These are phyloP conservation scores for Tricholoma hemisulphureum DNA, from an alignment of 768 basidiomycete species.

Conservation along the genomic window DNA sequence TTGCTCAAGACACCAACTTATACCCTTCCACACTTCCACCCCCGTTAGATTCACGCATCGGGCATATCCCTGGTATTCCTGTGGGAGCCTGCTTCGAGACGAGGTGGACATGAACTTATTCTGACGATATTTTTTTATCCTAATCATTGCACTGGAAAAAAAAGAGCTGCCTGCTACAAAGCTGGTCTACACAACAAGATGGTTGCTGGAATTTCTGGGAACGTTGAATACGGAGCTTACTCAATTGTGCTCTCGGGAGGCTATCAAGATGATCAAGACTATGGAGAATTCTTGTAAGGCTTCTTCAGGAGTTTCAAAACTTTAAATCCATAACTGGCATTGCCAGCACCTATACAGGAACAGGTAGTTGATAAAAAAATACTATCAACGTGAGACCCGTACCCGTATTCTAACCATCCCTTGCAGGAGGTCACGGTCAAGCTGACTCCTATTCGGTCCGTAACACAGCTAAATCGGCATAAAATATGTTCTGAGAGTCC, in stretches of 20 bases:
- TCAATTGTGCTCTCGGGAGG: conserved; percentile 41
- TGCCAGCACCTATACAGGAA: conserved; percentile 34
- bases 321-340: not conserved
- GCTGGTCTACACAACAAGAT: conserved; percentile 24
- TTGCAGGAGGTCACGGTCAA: conserved; percentile 25
- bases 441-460: conserved; percentile 17
- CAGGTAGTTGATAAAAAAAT: conserved; percentile 31
- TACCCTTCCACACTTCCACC: not conserved
- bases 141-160: not conserved
- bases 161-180: not conserved
- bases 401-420: not conserved
- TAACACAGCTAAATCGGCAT: not conserved
- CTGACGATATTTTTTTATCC: not conserved
- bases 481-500: not conserved
- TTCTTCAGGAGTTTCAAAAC: not conserved
- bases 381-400: not conserved
- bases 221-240: conserved; percentile 31
- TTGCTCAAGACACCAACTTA: not conserved
- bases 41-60: not conserved
- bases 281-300: conserved; percentile 38
- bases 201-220: conserved; percentile 38
- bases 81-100: not conserved
- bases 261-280: conserved; percentile 42
- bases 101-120: not conserved
- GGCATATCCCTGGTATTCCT: not conserved